phyloP scores from a whole-genome alignment of 164 flowering plant species.

The Houttuynia cordata region DNA sequence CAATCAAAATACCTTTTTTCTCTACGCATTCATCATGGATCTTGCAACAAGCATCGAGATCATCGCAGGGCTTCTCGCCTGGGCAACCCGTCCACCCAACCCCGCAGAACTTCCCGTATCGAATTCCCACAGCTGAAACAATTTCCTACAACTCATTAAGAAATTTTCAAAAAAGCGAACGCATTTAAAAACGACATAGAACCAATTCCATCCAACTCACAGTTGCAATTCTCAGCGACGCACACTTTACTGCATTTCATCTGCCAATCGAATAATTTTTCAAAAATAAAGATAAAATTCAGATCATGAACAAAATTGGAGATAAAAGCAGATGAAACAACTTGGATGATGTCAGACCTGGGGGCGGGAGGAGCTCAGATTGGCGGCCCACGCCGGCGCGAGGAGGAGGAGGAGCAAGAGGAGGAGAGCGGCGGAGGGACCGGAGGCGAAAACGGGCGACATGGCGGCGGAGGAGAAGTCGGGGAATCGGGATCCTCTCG shows the following conservation, averaged over 20 bases:
- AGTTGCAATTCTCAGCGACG: conserved; percentile 50
- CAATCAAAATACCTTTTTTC: conserved; percentile 22
- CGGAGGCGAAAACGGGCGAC: not conserved
- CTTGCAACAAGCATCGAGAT: conserved; percentile 85
- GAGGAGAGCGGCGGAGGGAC: not conserved
- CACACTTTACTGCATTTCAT: conserved; percentile 61
- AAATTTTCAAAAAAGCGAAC: not conserved
- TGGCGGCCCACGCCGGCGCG: not conserved
- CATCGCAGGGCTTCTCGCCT: conserved; percentile 92
- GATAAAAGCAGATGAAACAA: not conserved
- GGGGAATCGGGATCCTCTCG: not conserved
- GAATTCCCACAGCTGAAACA: conserved; percentile 14
- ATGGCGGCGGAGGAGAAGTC: not conserved
- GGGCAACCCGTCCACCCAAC: conserved; percentile 90
- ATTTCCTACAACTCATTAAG: not conserved
- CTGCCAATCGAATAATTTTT: conserved; percentile 18
- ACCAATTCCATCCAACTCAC: conserved; percentile 21
- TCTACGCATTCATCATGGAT: conserved; percentile 79
- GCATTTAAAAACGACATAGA: not conserved
- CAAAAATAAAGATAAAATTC: too few relatives aligned
- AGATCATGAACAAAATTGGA: not conserved
- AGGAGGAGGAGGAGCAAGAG: not conserved
- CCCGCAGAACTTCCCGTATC: conserved; percentile 92
- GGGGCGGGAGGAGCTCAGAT: not conserved
- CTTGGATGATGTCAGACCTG: not conserved